These are phyloP conservation scores for Curvularia spicifera DNA, from an alignment of 2,329 filamentous ascomycete species.

Conservation along the genomic window DNA sequence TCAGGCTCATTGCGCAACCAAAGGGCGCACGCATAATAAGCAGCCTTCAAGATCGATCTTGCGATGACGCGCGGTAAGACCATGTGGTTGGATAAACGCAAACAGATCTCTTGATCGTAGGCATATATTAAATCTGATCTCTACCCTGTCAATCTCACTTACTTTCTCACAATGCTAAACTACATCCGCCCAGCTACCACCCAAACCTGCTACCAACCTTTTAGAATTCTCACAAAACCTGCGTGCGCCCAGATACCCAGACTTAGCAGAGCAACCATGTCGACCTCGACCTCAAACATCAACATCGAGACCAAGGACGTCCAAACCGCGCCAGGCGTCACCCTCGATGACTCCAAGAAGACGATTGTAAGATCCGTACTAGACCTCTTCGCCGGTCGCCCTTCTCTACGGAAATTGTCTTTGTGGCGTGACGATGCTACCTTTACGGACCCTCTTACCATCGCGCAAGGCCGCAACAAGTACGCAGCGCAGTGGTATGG, in stretches of 20 bases:
- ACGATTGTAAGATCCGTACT: slow-evolving; percentile 64
- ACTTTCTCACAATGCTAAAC: slow-evolving; percentile 18
- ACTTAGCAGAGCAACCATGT: slow-evolving; percentile 40
- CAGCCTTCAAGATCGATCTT: background rate
- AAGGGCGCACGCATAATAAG: background rate
- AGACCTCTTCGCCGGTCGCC: slow-evolving; percentile 67
- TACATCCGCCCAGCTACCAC: slow-evolving; percentile 25
- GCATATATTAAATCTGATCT: slow-evolving; percentile 11
- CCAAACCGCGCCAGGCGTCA: slow-evolving; percentile 59
- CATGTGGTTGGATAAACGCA: slow-evolving; percentile 17
- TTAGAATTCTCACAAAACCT: slow-evolving; percentile 28
- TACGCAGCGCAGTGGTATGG: slow-evolving; percentile 65
- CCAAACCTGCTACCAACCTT: slow-evolving; percentile 22
- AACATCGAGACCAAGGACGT: slow-evolving; percentile 64
- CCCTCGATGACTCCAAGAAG: slow-evolving; percentile 50
- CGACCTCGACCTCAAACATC: slow-evolving; percentile 36
- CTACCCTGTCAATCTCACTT: background rate
- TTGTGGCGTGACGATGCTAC: slow-evolving; percentile 65
- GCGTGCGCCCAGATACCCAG: slow-evolving; percentile 16
- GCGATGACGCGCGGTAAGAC: slow-evolving; percentile 20
- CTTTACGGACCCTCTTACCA: slow-evolving; percentile 66
- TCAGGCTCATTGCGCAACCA: slow-evolving; percentile 3
- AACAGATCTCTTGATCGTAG: background rate
- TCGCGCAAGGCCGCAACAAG: slow-evolving; percentile 62
- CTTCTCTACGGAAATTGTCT: slow-evolving; percentile 64